Conservation (phyloP, 345 rosid genomes). For the Pelargonium nanum region DNA sequence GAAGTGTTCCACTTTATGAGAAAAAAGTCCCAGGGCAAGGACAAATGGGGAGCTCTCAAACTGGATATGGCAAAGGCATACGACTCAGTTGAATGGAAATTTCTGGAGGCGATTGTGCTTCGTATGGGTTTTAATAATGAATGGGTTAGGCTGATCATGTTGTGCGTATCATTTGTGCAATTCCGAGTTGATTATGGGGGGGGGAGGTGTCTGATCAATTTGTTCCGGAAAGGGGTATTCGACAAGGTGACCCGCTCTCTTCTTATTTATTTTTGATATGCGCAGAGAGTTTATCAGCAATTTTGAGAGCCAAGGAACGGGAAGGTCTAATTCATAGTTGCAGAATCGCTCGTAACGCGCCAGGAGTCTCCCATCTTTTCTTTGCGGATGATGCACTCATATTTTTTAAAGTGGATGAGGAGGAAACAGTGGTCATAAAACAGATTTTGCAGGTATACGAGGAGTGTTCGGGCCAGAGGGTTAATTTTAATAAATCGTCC, state of each 20-base stretch:
- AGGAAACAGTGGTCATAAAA: background rate
- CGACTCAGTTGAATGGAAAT: background rate
- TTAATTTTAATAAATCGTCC: background rate
- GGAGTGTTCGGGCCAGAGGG: background rate
- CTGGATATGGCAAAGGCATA: background rate
- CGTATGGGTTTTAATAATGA: background rate
- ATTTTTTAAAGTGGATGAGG: background rate
- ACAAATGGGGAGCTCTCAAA: background rate
- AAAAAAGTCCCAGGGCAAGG: background rate
- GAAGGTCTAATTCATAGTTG: background rate
- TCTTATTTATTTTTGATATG: background rate
- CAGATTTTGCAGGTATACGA: background rate
- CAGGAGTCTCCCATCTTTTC: background rate
- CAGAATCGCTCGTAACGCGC: background rate
- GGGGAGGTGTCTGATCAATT: background rate
- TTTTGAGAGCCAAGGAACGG: background rate
- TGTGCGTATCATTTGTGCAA: background rate
- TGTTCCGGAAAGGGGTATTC: background rate
- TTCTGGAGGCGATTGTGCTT: background rate
- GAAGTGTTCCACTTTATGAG: background rate
- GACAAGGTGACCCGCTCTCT: background rate
- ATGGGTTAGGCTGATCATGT: background rate
- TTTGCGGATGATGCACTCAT: background rate
- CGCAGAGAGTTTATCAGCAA: background rate
- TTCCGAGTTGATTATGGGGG: background rate